Conservation (phyloP, 2,329 filamentous ascomycete species). For the Diaporthe sp. region DNA sequence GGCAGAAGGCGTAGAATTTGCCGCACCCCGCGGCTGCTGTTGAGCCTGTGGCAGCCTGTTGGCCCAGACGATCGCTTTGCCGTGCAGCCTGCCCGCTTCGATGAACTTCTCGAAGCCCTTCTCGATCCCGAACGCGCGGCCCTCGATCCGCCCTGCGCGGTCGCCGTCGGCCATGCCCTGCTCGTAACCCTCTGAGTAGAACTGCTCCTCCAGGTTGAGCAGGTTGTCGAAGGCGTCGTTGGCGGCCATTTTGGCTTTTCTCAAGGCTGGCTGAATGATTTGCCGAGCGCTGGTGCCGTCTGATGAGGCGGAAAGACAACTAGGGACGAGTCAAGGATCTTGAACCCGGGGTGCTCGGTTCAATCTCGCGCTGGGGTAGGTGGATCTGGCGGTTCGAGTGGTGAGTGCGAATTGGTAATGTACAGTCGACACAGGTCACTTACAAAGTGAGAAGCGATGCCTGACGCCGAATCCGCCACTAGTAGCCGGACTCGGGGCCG, state of each 20-base stretch:
- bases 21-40: not conserved
- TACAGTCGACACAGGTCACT: not conserved
- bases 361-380: not conserved
- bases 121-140: conserved; percentile 88
- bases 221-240: conserved; percentile 67
- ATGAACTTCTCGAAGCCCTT: conserved; percentile 95
- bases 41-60: conserved; percentile 65
- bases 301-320: not conserved
- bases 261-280: not conserved
- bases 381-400: not conserved
- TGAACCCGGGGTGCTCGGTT: not conserved
- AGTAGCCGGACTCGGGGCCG: not conserved
- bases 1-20: not conserved
- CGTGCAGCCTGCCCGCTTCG: conserved; percentile 81
- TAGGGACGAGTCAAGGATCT: no score
- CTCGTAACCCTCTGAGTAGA: conserved; percentile 85
- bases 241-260: conserved; percentile 40
- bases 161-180: conserved; percentile 81
- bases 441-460: not conserved
- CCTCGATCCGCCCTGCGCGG: conserved; percentile 84
- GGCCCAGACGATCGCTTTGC: conserved; percentile 85
- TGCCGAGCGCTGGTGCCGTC: not conserved
- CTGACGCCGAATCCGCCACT: not conserved
- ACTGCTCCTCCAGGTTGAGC: conserved; percentile 71
- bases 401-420: not conserved